phyloP scores from a whole-genome alignment of 169 alveolate genomes.

The Plasmodium yoelii region DNA sequence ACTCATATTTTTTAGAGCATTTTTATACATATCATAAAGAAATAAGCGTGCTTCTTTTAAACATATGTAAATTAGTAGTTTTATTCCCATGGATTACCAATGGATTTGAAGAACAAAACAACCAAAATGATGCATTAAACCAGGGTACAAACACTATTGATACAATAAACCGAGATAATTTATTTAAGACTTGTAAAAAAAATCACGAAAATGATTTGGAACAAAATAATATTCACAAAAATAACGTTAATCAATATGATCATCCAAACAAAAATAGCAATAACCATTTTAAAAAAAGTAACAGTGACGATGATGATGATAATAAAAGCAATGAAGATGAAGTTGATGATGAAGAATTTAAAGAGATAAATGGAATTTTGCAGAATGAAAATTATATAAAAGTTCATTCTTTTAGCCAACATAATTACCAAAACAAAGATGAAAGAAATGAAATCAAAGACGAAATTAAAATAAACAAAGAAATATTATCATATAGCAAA shows the following conservation, averaged over 20 bases:
- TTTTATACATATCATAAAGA: conserved; percentile 71
- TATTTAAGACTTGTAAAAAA: neutral
- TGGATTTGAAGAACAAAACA: conserved; percentile 42
- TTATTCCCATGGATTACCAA: conserved; percentile 73
- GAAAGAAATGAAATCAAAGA: conserved; percentile 3
- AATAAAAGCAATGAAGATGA: conserved; percentile 10
- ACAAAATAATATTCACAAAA: neutral
- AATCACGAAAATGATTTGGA: neutral
- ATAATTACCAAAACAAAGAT: neutral
- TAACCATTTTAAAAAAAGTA: neutral
- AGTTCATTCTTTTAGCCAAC: neutral
- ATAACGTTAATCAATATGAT: neutral
- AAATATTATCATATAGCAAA: conserved; percentile 75
- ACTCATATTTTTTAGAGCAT: conserved; percentile 62
- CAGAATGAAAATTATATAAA: conserved; percentile 8
- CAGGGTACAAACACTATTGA: neutral
- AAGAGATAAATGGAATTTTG: conserved; percentile 28
- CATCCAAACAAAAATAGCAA: neutral
- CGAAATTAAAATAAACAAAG: conserved; percentile 45
- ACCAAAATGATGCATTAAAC: neutral
- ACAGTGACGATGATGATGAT: conserved; percentile 1
- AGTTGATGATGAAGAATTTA: conserved; percentile 52
- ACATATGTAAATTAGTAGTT: conserved; percentile 61
- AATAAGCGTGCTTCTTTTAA: conserved; percentile 19
- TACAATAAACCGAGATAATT: neutral